Evolutionary conservation across 1,139 yeast genomes (phyloP).

Genomic region (Pichia sp.): DNA sequence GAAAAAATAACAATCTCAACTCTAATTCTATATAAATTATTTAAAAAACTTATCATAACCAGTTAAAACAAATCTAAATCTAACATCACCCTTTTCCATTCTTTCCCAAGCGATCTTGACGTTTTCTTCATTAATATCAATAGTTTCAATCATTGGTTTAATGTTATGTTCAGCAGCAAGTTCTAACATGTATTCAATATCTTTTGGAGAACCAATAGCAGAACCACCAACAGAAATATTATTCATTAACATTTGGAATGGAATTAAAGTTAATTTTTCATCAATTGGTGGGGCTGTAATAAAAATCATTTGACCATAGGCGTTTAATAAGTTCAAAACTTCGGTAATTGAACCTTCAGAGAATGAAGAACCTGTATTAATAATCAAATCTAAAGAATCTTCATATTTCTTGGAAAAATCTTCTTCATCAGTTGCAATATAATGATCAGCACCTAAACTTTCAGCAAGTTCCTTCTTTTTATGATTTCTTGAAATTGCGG

Average conservation of each 20-base stretch:
- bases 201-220: conserved; percentile 39
- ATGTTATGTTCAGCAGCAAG: conserved; percentile 48
- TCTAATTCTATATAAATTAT: background rate
- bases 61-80: conserved; percentile 60
- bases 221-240: conserved; percentile 36
- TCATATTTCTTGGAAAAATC: conserved; percentile 30
- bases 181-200: conserved; percentile 49
- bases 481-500: conserved; percentile 46
- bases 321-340: conserved; percentile 34
- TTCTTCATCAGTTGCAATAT: conserved; percentile 42
- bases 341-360: conserved; percentile 33
- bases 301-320: conserved; percentile 38
- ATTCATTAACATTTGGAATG: conserved; percentile 28
- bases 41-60: conserved; percentile 38
- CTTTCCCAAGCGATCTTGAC: conserved; percentile 46
- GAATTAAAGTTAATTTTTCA: conserved; percentile 26
- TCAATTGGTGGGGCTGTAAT: conserved; percentile 42
- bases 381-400: conserved; percentile 41
- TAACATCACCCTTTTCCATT: conserved; percentile 49
- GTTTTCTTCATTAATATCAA: conserved; percentile 45
- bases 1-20: background rate
- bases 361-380: conserved; percentile 44
- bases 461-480: conserved; percentile 45
- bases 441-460: conserved; percentile 47
- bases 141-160: conserved; percentile 53